Evolutionary conservation across 345 rosid genomes (phyloP), one percentile per base, ranked within the genome.

Genomic region (Salix dunnii): DNA sequence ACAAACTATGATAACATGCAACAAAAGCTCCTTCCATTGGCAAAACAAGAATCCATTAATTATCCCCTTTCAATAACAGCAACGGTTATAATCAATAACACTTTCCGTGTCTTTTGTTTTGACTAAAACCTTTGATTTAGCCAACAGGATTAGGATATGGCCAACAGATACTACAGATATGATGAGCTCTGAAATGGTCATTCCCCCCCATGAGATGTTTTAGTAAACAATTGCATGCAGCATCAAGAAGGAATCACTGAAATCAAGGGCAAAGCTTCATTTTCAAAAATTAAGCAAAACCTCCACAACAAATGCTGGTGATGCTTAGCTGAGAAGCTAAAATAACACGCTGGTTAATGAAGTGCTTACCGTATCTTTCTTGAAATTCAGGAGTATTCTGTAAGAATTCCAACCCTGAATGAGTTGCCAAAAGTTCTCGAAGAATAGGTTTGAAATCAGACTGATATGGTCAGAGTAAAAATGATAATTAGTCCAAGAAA

Each of bases 351-450:
- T 27, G 38, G 27, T 38, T 2, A 11, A 42, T 40, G 31, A 66
- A 63, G 71, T 76, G 79, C 86, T 33, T 85, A 93, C 99, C 93
- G 70, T 96, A 96, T 93, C 93, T 89, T 85, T 96, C 93, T 86
- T 90, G 98, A 82, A 90, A 91, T 78, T 93, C 97, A 71, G 96
- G 97, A 30, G 91, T 87, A 76, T 76, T 84, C 53, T 82, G 86
- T 73, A 91, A 83, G 82, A 93, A 90, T 78, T 96, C 93, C 84
- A 96, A 82, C 64, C 97, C 98, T 18, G 93, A 92, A 88, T 96
- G 99, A 68, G 91, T 82, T 67, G 84, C 85, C 84, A 96, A 74
- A 84, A 96, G 92, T 82, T 91, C 98, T 77, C 77, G 87, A 80
- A 96, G 90, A 68, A 93, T 71, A 74, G 96, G 94, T 80, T 85